A percentile compares a stretch with the other conserved stretches of the same genome.
phyloP scores from a whole-genome alignment of 768 basidiomycete species.

The Psilocybe cubensis region DNA sequence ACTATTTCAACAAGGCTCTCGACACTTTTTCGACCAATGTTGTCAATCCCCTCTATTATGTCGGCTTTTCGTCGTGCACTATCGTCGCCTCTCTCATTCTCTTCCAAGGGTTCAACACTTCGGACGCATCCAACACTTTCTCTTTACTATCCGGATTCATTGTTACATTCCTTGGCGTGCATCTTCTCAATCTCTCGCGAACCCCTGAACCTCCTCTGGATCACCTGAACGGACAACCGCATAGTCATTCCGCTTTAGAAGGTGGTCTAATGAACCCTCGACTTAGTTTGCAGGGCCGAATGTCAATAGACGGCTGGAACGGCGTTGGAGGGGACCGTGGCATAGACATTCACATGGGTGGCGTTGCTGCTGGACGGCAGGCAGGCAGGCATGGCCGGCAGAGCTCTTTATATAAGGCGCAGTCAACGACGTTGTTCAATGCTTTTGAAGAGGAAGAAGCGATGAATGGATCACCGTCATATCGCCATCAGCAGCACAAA shows the following conservation, averaged over 20 bases:
- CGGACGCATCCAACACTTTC: conserved; percentile 76
- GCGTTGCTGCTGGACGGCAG: conserved; percentile 14
- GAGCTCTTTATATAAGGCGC: conserved; percentile 66
- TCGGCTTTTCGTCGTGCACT: conserved; percentile 93
- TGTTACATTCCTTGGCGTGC: conserved; percentile 96
- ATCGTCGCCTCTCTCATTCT: conserved; percentile 94
- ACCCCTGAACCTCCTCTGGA: conserved; percentile 48
- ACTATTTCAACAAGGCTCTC: conserved; percentile 97
- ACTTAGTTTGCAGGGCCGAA: conserved; percentile 77
- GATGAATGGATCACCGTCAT: conserved; percentile 2
- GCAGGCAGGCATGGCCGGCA: conserved; percentile 60
- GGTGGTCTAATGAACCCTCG: conserved; percentile 76
- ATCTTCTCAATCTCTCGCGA: conserved; percentile 85
- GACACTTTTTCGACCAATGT: conserved; percentile 98
- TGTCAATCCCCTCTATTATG: conserved; percentile 99
- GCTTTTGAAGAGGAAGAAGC: conserved; percentile 63
- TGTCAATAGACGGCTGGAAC: conserved; percentile 81
- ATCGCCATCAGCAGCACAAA: conserved; percentile 16
- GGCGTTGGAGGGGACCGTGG: conserved; percentile 32
- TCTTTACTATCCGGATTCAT: conserved; percentile 90
- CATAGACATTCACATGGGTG: conserved; percentile 27
- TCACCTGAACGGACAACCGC: conserved; percentile 29
- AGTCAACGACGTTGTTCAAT: conserved; percentile 71
- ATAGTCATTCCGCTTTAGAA: conserved; percentile 59
- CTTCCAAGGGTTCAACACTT: conserved; percentile 97